A percentile compares a stretch with the other conserved stretches of the same genome.
phyloP scores from a whole-genome alignment of 2,329 filamentous ascomycete species.

The Dothidotthia symphoricarpi region DNA sequence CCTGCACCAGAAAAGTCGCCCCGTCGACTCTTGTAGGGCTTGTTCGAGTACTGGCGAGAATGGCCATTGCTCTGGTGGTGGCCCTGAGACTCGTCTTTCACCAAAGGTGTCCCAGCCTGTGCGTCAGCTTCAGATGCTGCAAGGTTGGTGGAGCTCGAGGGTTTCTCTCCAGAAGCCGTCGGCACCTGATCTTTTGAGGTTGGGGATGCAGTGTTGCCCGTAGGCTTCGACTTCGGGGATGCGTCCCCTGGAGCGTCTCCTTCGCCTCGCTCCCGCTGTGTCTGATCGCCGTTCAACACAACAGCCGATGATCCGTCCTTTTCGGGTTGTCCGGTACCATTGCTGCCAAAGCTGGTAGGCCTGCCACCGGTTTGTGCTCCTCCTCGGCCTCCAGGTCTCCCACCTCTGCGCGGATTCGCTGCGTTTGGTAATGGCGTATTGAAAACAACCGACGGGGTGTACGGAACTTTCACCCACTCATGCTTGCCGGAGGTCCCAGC shows the following conservation, averaged over 20 bases:
- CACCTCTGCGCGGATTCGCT: constrained; percentile 39
- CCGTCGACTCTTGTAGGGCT: constrained; percentile 32
- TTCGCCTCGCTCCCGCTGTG: constrained; percentile 36
- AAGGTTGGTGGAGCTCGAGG: constrained; percentile 17
- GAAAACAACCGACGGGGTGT: constrained; percentile 81
- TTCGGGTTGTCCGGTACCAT: constrained; percentile 40
- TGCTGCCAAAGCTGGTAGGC: constrained; percentile 43
- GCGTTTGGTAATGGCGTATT: constrained; percentile 71
- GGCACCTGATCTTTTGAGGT: constrained; percentile 29
- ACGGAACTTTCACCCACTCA: constrained; percentile 81
- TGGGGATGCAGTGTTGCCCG: constrained; percentile 34
- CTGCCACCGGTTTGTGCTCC: constrained; percentile 56
- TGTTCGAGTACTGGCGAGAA: constrained; percentile 32
- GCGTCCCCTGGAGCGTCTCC: constrained; percentile 25
- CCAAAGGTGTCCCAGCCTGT: constrained; percentile 14
- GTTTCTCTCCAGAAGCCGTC: constrained; percentile 24
- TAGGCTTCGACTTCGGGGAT: constrained; percentile 38
- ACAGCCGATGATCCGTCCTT: constrained; percentile 32
- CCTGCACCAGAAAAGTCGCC: constrained; percentile 29
- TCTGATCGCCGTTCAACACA: constrained; percentile 31
- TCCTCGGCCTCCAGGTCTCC: constrained; percentile 55
- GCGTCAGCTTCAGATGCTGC: constrained; percentile 24
- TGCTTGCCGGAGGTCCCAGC: constrained; percentile 61
- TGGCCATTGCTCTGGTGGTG: constrained; percentile 26
- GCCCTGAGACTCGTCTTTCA: constrained; percentile 17